These are phyloP conservation scores for Fusarium austroafricanum DNA, from an alignment of 2,329 filamentous ascomycete species.

Conservation along the genomic window DNA sequence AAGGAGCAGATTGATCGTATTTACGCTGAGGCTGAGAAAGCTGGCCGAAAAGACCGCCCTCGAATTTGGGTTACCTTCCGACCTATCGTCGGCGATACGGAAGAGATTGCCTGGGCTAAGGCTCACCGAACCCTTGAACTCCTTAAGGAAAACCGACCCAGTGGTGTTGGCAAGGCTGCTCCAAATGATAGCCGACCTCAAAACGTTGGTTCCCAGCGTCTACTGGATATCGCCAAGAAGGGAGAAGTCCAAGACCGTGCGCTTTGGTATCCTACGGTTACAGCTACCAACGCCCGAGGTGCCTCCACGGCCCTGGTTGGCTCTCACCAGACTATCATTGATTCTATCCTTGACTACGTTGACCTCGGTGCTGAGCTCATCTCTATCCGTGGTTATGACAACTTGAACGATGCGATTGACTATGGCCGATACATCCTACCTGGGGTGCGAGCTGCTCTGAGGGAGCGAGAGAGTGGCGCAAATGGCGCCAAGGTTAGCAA, in stretches of 20 bases:
- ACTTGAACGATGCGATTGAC: conserved; percentile 65
- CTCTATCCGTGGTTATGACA: conserved; percentile 64
- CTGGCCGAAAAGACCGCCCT: conserved; percentile 58
- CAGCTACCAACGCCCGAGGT: conserved; percentile 68
- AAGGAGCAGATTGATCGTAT: conserved; percentile 71
- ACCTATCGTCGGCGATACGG: too few relatives aligned
- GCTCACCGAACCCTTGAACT: conserved; percentile 55
- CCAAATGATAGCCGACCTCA: conserved; percentile 55
- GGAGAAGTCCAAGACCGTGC: conserved; percentile 70
- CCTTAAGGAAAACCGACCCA: conserved; percentile 57
- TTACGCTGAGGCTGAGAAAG: conserved; percentile 68
- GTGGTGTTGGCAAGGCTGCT: conserved; percentile 48
- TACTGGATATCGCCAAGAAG: conserved; percentile 66
- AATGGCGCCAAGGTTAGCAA: too few relatives aligned
- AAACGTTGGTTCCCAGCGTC: conserved; percentile 64
- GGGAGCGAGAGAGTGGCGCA: too few relatives aligned
- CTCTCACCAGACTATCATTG: conserved; percentile 55
- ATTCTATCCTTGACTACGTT: conserved; percentile 68
- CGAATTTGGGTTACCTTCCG: too few relatives aligned
- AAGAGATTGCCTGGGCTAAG: too few relatives aligned
- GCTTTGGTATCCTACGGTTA: conserved; percentile 73
- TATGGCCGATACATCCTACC: too few relatives aligned
- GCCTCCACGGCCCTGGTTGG: conserved; percentile 62
- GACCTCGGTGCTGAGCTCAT: conserved; percentile 67
- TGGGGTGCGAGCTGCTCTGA: too few relatives aligned